A percentile compares a stretch with the other conserved stretches of the same genome.
Conservation (phyloP, 441 rosid species). For the Francoa sonchifolia region DNA sequence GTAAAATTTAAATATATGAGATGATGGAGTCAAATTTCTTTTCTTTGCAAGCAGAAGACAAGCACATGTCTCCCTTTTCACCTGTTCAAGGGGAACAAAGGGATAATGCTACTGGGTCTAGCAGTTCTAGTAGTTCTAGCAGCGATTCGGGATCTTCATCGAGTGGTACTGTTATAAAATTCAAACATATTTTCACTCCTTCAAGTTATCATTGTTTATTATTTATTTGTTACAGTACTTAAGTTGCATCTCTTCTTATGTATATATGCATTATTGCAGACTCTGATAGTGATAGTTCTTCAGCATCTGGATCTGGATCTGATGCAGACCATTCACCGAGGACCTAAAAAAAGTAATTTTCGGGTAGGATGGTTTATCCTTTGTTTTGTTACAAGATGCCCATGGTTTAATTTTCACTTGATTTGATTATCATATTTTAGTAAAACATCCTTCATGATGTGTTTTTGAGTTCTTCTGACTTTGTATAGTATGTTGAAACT, state of each 20-base stretch:
- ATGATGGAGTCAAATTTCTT: conserved; percentile 6
- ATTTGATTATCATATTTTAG: too few relatives aligned
- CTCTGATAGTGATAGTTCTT: conserved; percentile 91
- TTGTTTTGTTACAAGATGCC: not conserved
- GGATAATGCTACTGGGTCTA: conserved; percentile 63
- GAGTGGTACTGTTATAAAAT: conserved; percentile 50
- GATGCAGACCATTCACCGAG: conserved; percentile 47
- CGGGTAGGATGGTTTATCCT: conserved; percentile 24
- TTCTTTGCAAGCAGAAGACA: conserved; percentile 32
- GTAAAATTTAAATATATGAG: conserved; percentile 7
- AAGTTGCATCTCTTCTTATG: not conserved
- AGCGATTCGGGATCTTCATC: conserved; percentile 90
- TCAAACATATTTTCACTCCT: conserved; percentile 7
- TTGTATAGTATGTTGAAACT: too few relatives aligned
- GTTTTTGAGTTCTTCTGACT: too few relatives aligned
- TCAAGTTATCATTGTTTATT: conserved; percentile 7
- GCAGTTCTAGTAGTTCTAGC: conserved; percentile 94
- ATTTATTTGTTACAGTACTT: not conserved
- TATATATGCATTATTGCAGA: conserved; percentile 33
- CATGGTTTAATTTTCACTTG: too few relatives aligned
- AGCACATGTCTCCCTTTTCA: conserved; percentile 33
- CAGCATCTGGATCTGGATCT: conserved; percentile 86
- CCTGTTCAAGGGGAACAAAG: conserved; percentile 49
- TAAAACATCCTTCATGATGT: too few relatives aligned
- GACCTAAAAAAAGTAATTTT: conserved; percentile 19